Evolutionary conservation across 441 rosid genomes (phyloP).

Genomic region (Raphanus hybrid): DNA sequence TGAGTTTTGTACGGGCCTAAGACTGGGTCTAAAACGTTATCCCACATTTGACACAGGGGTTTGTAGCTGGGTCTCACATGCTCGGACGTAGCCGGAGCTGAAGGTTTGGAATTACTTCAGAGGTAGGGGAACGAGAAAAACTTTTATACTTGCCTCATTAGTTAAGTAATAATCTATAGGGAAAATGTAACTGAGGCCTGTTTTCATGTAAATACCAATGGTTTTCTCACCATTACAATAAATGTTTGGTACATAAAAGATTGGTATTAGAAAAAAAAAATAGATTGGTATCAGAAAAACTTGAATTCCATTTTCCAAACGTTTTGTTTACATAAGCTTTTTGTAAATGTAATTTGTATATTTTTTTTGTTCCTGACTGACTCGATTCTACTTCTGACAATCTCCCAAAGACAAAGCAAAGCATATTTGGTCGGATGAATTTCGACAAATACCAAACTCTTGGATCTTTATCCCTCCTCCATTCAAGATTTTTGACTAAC

Average conservation of each 20-base stretch:
- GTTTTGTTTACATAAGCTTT: background rate
- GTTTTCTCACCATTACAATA: background rate
- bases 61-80: background rate
- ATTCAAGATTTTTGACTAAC: background rate
- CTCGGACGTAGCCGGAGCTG: conserved; percentile 11
- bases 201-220: background rate
- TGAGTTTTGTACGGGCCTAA: background rate
- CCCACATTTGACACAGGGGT: background rate
- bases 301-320: background rate
- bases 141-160: background rate
- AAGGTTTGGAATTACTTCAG: conserved; percentile 18
- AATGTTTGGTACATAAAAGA: background rate
- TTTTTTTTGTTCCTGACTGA: background rate
- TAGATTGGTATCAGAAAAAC: background rate
- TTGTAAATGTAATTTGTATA: background rate
- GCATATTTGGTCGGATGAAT: conserved; percentile 45
- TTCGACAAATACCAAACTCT: background rate
- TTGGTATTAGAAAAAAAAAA: background rate
- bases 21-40: background rate
- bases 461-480: conserved; percentile 2
- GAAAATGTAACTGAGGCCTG: conserved; percentile 16
- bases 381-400: background rate
- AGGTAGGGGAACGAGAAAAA: conserved; percentile 15
- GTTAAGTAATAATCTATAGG: conserved; percentile 34
- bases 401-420: conserved; percentile 57